Percentiles rank a stretch among this genome's conserved stretches.
Evolutionary conservation across 371 early-diverging fungal species (phyloP).

Genomic region (Mortierella polycephala): DNA sequence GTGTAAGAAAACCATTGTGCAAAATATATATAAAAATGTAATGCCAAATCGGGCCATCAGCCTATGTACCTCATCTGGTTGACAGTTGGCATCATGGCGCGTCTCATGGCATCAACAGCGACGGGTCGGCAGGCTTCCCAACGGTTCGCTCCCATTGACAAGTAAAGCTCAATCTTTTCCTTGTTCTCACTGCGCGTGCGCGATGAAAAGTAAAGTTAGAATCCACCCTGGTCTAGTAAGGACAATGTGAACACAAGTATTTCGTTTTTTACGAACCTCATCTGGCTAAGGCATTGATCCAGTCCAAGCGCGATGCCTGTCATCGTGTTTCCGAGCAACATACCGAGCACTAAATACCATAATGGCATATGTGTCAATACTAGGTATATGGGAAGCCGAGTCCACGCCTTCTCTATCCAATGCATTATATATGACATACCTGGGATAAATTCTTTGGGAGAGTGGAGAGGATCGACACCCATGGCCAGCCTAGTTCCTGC

Average conservation of each 20-base stretch:
- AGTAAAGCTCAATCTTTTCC: constrained; percentile 78
- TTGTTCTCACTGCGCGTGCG: constrained; percentile 60
- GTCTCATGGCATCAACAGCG: constrained; percentile 76
- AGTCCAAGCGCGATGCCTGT: constrained; percentile 86
- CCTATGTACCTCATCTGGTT: constrained; percentile 74
- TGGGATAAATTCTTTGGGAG: constrained; percentile 86
- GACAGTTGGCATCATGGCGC: constrained; percentile 85
- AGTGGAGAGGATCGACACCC: constrained; percentile 77
- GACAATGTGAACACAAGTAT: not conserved
- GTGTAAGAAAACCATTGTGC: not conserved
- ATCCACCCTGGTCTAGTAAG: not conserved
- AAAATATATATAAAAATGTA: not conserved
- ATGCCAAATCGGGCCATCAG: not conserved
- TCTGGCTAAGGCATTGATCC: constrained; percentile 62
- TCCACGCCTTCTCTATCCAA: too few relatives aligned
- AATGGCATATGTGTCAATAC: too few relatives aligned
- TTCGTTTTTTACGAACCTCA: constrained; percentile 28
- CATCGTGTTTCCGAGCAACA: constrained; percentile 87
- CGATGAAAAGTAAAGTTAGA: not conserved
- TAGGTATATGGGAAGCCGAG: too few relatives aligned
- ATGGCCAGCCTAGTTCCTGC: constrained; percentile 75
- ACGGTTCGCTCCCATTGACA: constrained; percentile 85
- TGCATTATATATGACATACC: constrained; percentile 47
- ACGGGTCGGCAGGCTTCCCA: constrained; percentile 86
- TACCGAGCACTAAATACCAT: constrained; percentile 64